Evolutionary conservation across 805 yeast genomes (phyloP), one percentile per base, ranked within the genome.

Genomic region (Starmerella bacillaris): DNA sequence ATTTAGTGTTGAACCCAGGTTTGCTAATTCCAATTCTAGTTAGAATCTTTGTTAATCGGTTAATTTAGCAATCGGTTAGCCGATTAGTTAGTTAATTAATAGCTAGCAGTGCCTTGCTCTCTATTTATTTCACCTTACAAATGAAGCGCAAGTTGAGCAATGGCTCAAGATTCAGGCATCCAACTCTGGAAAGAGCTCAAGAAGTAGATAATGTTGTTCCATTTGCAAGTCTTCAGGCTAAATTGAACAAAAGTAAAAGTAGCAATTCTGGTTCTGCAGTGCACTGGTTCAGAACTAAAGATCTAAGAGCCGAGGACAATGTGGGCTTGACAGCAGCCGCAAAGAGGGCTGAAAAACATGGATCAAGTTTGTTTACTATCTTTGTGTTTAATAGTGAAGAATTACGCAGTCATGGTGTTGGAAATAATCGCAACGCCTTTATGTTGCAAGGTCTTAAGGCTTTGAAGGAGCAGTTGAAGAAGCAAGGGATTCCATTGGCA

Each of bases 241-340:
- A 17, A 21, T 21, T 38, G 11, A n/a, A 26, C 7, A 15, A 27
- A n/a, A 19, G 24, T 11, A 19, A 27, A 11, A 24, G 18, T 3
- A 21, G 16, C 18, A 24, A 27, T 6, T 3, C 19, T 6, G 31
- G 29, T 11, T 37, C 29, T 12, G 38, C 39, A 11, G 27, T 64
- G 15, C 70, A 66, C 46, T 58, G 70, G 60, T 66, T 68, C 35
- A 47, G 63, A 14, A 55, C 35, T 19, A 39, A 59, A 24, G 74
- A 69, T 41, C 49, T 68, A 19, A 51, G 74, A 30, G 36, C 59
- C 5, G 49, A 46, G 7, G 70, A 68, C 44, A 68, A 68, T 43
- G 51, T 49, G 1, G 65, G 61, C 0, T 51, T 68, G 27, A 48
- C 40, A 11, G 40, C 53, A 14, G 65, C 67, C 2, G 43, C 60